Conservation (phyloP, 208 protist species). For the Kentomonas sorsogonicus region DNA sequence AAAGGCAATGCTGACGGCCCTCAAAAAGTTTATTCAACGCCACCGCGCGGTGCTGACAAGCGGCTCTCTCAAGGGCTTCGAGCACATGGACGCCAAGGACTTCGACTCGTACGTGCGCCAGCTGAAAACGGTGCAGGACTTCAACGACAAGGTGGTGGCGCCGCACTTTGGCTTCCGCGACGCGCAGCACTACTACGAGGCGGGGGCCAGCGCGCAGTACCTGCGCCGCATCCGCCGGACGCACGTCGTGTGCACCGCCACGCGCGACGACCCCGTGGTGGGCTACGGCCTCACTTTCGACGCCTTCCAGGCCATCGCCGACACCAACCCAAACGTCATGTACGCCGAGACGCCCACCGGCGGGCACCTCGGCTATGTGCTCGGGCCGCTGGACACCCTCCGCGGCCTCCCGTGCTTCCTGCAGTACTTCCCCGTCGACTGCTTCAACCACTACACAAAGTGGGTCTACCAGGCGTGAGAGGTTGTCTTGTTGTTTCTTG, state of each 20-base stretch:
- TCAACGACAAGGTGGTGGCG: constrained; percentile 35
- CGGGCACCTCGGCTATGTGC: constrained; percentile 14
- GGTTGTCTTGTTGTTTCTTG: too few relatives aligned
- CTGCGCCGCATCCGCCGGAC: constrained; percentile 18
- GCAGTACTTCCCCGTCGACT: neutral
- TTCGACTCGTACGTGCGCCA: constrained; percentile 8
- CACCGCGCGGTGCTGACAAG: constrained; percentile 22
- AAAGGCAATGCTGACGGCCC: constrained; percentile 16
- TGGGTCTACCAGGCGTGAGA: neutral
- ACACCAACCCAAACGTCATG: constrained; percentile 4
- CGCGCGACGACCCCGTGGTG: constrained; percentile 1
- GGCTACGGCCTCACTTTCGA: neutral
- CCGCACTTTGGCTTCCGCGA: constrained; percentile 43
- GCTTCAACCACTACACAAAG: constrained; percentile 1
- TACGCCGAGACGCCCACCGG: constrained; percentile 18
- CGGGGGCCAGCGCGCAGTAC: constrained; percentile 28
- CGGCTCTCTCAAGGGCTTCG: constrained; percentile 19
- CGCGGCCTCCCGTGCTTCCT: neutral
- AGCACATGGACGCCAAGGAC: constrained; percentile 17
- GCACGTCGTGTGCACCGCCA: neutral
- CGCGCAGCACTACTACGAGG: constrained; percentile 38
- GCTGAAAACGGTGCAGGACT: constrained; percentile 27
- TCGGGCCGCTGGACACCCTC: constrained; percentile 15
- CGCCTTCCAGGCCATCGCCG: neutral
- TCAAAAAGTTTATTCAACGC: constrained; percentile 31